These are phyloP conservation scores for Bacterosira constricta DNA, from an alignment of 108 stramenopile species.

Conservation along the genomic window DNA sequence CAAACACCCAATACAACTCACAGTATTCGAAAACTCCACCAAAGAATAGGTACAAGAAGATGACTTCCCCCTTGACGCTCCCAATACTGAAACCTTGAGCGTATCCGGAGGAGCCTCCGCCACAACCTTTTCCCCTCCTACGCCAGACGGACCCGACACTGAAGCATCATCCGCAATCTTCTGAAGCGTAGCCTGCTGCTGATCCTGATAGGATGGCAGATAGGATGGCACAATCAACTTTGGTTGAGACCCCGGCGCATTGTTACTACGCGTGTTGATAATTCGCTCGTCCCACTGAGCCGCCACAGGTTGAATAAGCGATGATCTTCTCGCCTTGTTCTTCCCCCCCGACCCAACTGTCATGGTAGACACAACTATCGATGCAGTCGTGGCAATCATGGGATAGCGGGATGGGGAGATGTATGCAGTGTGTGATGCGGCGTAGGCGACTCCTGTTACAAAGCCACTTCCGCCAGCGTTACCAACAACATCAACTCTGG, in stretches of 20 bases:
- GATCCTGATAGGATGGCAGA: neutral
- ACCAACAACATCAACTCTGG: neutral
- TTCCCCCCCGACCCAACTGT: neutral
- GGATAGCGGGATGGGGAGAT: neutral
- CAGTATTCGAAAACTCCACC: slow-evolving; percentile 45
- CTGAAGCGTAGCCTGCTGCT: neutral
- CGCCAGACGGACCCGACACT: neutral
- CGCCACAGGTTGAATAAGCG: too few relatives aligned
- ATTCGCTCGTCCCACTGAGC: too few relatives aligned
- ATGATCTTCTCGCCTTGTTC: neutral
- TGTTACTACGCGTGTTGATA: too few relatives aligned
- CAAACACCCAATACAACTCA: too few relatives aligned
- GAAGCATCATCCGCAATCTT: neutral
- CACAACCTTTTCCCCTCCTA: neutral
- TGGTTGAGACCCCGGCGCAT: neutral
- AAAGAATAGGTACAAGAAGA: slow-evolving; percentile 32
- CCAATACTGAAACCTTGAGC: slow-evolving; percentile 30
- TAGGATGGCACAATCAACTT: neutral
- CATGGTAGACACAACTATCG: neutral
- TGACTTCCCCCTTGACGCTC: slow-evolving; percentile 16
- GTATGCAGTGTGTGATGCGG: neutral
- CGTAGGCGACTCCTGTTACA: neutral
- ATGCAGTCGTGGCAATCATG: neutral
- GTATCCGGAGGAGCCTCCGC: slow-evolving; percentile 10
- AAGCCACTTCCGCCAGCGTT: neutral